phyloP scores from a whole-genome alignment of 1,139 yeast species.

The Lodderomyces orthopsilosis region DNA sequence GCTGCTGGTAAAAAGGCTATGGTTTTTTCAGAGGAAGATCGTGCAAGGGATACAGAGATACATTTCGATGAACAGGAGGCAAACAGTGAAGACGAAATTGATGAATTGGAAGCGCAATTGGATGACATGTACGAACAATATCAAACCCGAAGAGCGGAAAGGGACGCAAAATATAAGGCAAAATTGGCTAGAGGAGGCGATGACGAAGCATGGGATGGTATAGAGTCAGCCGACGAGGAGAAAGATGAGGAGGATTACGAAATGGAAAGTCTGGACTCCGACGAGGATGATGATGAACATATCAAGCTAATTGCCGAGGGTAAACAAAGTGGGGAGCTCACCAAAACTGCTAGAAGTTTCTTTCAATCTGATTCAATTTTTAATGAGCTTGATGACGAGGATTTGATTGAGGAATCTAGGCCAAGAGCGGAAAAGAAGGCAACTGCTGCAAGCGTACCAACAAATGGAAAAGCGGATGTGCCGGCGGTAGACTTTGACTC shows the following conservation, averaged over 20 bases:
- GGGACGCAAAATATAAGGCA: constrained; percentile 77
- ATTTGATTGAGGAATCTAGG: constrained; percentile 29
- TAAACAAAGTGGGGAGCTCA: constrained; percentile 44
- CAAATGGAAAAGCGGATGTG: constrained; percentile 1
- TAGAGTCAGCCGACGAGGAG: constrained; percentile 42
- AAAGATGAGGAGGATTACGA: constrained; percentile 44
- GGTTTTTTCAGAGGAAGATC: constrained; percentile 59
- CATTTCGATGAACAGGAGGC: constrained; percentile 33
- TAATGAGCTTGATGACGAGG: constrained; percentile 55
- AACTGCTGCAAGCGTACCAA: constrained; percentile 7
- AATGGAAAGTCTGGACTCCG: constrained; percentile 41
- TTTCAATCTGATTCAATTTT: constrained; percentile 77
- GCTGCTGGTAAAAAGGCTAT: constrained; percentile 81
- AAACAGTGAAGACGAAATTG: constrained; percentile 53
- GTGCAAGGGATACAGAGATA: constrained; percentile 54
- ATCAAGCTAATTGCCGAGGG: constrained; percentile 61
- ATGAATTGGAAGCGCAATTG: constrained; percentile 75
- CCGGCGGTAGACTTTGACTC: neutral
- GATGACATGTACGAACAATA: constrained; percentile 77
- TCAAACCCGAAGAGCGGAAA: constrained; percentile 72
- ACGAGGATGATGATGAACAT: constrained; percentile 73
- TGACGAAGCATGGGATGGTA: constrained; percentile 88
- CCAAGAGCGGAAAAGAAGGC: constrained; percentile 11
- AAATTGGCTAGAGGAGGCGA: constrained; percentile 77
- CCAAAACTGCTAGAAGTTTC: constrained; percentile 70